Evolutionary conservation across 441 rosid species (phyloP), one percentile per base, ranked within the genome.

Genomic region (Populus hybrid): DNA sequence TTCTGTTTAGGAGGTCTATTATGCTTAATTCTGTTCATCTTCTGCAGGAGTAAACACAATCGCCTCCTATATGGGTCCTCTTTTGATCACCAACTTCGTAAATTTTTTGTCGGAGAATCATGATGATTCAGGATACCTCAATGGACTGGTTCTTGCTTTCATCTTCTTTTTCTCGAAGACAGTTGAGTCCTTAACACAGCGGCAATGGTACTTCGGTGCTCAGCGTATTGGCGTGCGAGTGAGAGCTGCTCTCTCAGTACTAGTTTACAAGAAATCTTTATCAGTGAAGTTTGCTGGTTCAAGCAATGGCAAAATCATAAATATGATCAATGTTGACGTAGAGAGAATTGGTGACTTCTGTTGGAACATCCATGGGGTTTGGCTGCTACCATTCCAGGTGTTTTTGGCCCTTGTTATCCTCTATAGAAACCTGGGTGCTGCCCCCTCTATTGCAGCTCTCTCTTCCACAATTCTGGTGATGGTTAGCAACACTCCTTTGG

Each of bases 191-290:
- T 73, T 91, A 64, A 83, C 89, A 64, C 91, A 91, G 77, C 63
- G 94, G 56, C 91, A 88, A 56, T 89, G 95, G 95, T 91, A 91
- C 75, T 91, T 91, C 36, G 95, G 95, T 40, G 91, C 94, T 66
- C 91, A 89, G 70, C 84, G 82, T 9, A 89, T 89, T 18, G 97
- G 97, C 24, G 76, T 87, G 63, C 78, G 84, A 64, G 80, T 91
- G 45, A 84, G 91, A 33, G 87, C 95, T 26, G 93, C 92, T 35
- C 84, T 91, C 7, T 87, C 83, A 29, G 89, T 81, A 0, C 69
- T 90, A 83, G 75, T 91, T 31, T 91, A 88, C 83, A 87, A 88
- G 84, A 90, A 86, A 77, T 86, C 88, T 61, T 74, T 90, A 3
- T 86, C 88, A 5, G 83, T 84, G 77, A 85, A 85, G 74, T 83